Evolutionary conservation across 176 grass and related monocot species (phyloP).

Genomic region (Phragmites australis): DNA sequence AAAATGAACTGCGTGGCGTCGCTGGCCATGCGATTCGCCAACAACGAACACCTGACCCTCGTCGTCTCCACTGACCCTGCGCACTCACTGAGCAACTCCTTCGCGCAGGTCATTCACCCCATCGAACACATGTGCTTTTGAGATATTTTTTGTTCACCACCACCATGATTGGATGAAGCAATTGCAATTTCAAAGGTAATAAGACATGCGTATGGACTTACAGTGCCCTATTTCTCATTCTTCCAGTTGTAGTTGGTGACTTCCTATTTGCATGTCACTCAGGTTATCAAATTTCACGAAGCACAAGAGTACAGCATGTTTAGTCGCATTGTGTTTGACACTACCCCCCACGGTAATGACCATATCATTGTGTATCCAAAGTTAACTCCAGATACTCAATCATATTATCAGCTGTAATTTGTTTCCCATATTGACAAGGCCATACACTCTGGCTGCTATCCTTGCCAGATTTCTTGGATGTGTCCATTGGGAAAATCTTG

Average conservation of each 20-base stretch:
- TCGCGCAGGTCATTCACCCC: constrained; percentile 52
- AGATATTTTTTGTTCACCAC: constrained; percentile 46
- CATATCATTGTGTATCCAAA: constrained; percentile 2
- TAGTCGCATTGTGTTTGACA: constrained; percentile 95
- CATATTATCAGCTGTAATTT: constrained; percentile 30
- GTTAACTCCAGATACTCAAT: not conserved
- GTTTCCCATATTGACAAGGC: constrained; percentile 50
- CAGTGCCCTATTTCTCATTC: not conserved
- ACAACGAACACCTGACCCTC: constrained; percentile 79
- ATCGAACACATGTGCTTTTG: not conserved
- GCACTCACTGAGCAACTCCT: constrained; percentile 88
- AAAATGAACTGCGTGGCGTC: constrained; percentile 89
- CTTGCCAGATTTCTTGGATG: constrained; percentile 98
- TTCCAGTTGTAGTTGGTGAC: constrained; percentile 6
- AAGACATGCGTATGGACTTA: not conserved
- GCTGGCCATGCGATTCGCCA: constrained; percentile 86
- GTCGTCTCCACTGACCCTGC: constrained; percentile 89
- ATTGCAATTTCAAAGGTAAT: constrained; percentile 93
- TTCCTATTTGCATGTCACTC: constrained; percentile 32
- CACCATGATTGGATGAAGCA: constrained; percentile 94
- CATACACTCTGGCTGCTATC: constrained; percentile 93
- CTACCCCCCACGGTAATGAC: constrained; percentile 79
- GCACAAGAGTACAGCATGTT: constrained; percentile 88
- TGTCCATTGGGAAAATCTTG: constrained; percentile 94
- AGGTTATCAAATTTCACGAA: constrained; percentile 98